Conservation (phyloP, 306 rosid genomes). For the Comarum palustre region DNA sequence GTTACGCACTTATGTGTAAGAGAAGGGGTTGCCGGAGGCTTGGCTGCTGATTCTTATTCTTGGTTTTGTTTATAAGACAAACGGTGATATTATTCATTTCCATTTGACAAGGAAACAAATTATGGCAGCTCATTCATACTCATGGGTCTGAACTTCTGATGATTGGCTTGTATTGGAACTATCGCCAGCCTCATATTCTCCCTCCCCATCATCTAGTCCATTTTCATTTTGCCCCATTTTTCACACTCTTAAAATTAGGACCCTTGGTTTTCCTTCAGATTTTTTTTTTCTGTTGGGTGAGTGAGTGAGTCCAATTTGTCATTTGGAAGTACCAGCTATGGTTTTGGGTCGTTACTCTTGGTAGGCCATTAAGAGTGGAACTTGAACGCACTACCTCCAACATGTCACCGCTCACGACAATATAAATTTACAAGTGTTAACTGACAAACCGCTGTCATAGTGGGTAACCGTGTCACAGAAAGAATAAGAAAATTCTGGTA, state of each 20-base stretch:
- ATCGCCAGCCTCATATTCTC: constrained; percentile 33
- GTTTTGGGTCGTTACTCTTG: neutral
- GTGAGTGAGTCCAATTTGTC: neutral
- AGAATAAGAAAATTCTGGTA: neutral
- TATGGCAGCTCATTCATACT: constrained; percentile 18
- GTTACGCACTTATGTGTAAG: neutral
- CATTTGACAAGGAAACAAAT: constrained; percentile 4
- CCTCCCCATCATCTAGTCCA: neutral
- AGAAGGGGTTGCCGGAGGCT: neutral
- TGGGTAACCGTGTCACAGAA: neutral
- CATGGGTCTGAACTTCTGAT: constrained; percentile 17
- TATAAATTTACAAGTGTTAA: neutral
- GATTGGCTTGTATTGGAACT: constrained; percentile 50
- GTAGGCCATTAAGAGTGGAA: neutral
- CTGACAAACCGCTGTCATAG: no score
- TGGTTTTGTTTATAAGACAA: neutral
- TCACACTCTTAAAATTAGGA: neutral
- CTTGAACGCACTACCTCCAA: neutral
- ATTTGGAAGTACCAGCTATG: neutral
- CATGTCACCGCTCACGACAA: neutral
- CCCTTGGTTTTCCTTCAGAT: no score
- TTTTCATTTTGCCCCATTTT: neutral
- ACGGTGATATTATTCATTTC: neutral
- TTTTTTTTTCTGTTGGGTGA: neutral
- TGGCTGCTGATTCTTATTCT: neutral